Evolutionary conservation across 768 basidiomycete genomes (phyloP), one percentile per base, ranked within the genome.

Genomic region (Pleurotus tuber-regium): DNA sequence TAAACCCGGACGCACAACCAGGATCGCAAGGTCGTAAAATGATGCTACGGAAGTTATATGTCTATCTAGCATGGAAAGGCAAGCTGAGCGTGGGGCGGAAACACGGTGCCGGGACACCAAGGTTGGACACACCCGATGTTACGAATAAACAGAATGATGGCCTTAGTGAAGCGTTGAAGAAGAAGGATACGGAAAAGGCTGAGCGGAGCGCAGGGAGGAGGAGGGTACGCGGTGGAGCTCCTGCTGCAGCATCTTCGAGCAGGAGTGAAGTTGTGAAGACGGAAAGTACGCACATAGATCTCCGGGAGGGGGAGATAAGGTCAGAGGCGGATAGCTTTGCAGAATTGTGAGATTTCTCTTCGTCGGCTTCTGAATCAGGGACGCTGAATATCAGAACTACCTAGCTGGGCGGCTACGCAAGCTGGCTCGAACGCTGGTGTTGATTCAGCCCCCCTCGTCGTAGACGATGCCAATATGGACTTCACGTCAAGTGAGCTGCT

Each of bases 31-130:
- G 91, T 1, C 76, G 80, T 33, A 69, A 61, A 19, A 87, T 97
- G 87, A 89, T 98, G 84, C 76, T 89, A 61, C 71, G 75, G 14
- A 88, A 87, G 54, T 73, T 97, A 2, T 70, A 78, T 7, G 65
- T 69, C 21, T 92, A 93, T 66, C 73, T 98, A 14, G 86, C 76
- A 74, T 93, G 92, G 92, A 94, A 93, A 67, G 74, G 78, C 10
- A 74, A 78, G 51, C 64, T 77, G 38, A 61, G 63, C 2, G 68
- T 70, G 30, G 66, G 66, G 35, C 74, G 73, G 56, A 55, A 68
- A 38, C 70, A 70, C 1, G 70, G 64, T 4, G 41, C 18, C 33
- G 47, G 40, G 18, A 56, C 41, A 9, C 12, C 9, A 28, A 28
- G 14, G 30, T 18, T 19, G 31, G 23, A 19, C 19, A 23, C 16